These are phyloP conservation scores for Metschnikowia hibisci DNA, from an alignment of 805 yeast species.

Conservation along the genomic window DNA sequence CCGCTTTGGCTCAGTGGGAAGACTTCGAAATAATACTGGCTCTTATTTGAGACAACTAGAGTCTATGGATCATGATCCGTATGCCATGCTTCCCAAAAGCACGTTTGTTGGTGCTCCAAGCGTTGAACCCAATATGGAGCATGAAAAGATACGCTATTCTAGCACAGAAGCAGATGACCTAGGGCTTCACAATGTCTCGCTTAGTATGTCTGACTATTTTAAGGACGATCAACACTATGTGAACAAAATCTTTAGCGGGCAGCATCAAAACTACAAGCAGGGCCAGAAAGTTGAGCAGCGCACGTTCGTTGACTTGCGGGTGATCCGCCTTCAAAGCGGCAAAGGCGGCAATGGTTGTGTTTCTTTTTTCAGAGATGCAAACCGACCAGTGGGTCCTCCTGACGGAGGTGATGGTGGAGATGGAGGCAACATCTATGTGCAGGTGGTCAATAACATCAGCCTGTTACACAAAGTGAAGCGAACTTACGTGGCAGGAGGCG, in stretches of 20 bases:
- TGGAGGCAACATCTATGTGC: constrained; percentile 85
- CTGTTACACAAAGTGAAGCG: constrained; percentile 68
- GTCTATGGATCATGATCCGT: constrained; percentile 9
- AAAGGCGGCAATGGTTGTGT: constrained; percentile 86
- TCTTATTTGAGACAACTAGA: neutral
- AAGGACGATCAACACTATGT: constrained; percentile 39
- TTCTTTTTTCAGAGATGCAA: constrained; percentile 84
- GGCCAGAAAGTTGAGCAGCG: constrained; percentile 35
- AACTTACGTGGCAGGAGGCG: constrained; percentile 68
- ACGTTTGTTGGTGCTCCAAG: constrained; percentile 5
- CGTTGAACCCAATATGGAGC: constrained; percentile 1
- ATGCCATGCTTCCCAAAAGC: constrained; percentile 10
- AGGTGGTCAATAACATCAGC: constrained; percentile 68
- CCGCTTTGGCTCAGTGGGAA: constrained; percentile 3
- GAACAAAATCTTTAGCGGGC: constrained; percentile 36
- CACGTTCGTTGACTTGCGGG: constrained; percentile 46
- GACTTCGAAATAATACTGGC: constrained; percentile 2
- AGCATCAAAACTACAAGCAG: constrained; percentile 22
- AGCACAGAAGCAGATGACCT: constrained; percentile 10
- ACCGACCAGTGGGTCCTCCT: constrained; percentile 85
- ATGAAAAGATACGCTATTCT: constrained; percentile 9
- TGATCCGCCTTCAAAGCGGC: constrained; percentile 69
- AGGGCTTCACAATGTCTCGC: constrained; percentile 10
- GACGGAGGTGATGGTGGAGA: constrained; percentile 99
- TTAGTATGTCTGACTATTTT: constrained; percentile 34